These are phyloP conservation scores for Croton laevigatus DNA, from an alignment of 441 rosid genomes.

Conservation along the genomic window DNA sequence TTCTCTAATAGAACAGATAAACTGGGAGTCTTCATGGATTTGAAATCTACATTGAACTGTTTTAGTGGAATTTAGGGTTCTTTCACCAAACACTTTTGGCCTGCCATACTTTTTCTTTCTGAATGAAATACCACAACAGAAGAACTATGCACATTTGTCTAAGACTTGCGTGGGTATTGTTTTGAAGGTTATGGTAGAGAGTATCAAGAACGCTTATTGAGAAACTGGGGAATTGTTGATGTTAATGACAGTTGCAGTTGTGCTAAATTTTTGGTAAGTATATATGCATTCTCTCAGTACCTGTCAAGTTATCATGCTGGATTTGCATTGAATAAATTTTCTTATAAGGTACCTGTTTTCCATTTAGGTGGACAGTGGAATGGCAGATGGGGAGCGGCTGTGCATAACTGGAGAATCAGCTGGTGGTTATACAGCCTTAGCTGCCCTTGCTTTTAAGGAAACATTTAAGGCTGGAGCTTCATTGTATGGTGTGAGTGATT, in stretches of 20 bases:
- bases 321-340: not conserved
- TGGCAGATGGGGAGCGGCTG: slow-evolving; percentile 63
- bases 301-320: slow-evolving; percentile 6
- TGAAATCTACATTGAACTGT: too few relatives aligned
- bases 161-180: slow-evolving; percentile 20
- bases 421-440: slow-evolving; percentile 91
- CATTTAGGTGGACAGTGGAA: slow-evolving; percentile 67
- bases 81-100: not conserved
- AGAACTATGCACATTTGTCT: not conserved
- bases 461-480: slow-evolving; percentile 92
- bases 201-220: slow-evolving; percentile 71
- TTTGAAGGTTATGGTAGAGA: slow-evolving; percentile 86
- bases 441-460: slow-evolving; percentile 82
- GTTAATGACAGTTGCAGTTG: slow-evolving; percentile 93
- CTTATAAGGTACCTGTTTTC: slow-evolving; percentile 17
- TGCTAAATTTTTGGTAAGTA: slow-evolving; percentile 72
- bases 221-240: slow-evolving; percentile 84
- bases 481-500: slow-evolving; percentile 70
- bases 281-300: not conserved
- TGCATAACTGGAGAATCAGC: slow-evolving; percentile 97
- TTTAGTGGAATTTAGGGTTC: not conserved
- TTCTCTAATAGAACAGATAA: not conserved
- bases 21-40: slow-evolving; percentile 6
- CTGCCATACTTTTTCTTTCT: not conserved
- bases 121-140: not conserved